Conservation (phyloP, 2,329 filamentous ascomycete genomes). For the Trichoderma afroharzianum region DNA sequence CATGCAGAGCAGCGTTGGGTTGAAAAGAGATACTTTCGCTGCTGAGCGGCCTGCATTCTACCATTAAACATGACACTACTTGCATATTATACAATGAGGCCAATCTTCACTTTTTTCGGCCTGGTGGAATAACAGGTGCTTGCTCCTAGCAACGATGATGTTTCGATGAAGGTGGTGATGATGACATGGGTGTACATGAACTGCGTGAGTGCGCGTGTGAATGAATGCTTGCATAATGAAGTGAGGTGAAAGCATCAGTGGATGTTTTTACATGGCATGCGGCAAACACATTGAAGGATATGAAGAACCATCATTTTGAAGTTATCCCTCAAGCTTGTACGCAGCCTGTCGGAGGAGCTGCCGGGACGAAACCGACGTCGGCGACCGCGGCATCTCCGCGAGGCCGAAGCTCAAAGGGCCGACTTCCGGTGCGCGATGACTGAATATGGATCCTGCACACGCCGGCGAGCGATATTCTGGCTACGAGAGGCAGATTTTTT, state of each 20-base stretch:
- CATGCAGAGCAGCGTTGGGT: conserved; percentile 87
- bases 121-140: neutral
- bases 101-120: neutral
- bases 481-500: neutral
- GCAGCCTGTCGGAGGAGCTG: neutral
- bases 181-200: neutral
- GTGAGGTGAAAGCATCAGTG: neutral
- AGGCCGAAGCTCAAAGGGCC: conserved; percentile 1
- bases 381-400: conserved; percentile 2
- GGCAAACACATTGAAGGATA: neutral
- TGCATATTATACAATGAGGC: neutral
- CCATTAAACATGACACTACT: neutral
- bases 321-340: neutral
- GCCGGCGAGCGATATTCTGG: neutral
- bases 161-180: neutral
- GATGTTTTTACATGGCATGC: neutral
- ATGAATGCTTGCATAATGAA: neutral
- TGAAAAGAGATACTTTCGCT: conserved; percentile 86
- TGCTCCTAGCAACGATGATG: neutral
- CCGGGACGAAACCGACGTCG: neutral
- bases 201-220: neutral
- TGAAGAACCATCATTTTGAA: neutral
- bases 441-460: neutral
- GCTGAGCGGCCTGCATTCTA: conserved; percentile 43
- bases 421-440: neutral